Percentiles rank a stretch among this genome's conserved stretches.
phyloP scores from a whole-genome alignment of 805 yeast genomes.

The Sugiyamaella valdiviana region DNA sequence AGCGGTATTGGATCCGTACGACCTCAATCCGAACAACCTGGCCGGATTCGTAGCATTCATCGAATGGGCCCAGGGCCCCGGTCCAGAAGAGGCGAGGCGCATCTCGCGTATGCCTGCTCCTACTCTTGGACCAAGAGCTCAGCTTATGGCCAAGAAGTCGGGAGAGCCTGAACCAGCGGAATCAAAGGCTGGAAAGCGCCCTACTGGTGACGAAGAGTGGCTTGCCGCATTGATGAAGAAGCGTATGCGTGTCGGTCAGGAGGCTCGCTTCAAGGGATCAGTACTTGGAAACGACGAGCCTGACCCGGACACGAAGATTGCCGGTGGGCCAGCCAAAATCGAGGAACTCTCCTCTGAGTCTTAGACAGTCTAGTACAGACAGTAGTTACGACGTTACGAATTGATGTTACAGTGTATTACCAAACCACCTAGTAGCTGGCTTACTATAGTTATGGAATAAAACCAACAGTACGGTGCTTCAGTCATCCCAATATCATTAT shows the following conservation, averaged over 20 bases:
- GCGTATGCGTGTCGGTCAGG: conserved; percentile 32
- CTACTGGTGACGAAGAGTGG: conserved; percentile 29
- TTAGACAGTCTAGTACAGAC: neutral
- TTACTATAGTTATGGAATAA: too few relatives aligned
- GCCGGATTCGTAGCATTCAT: conserved; percentile 47
- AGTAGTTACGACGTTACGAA: neutral
- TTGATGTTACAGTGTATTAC: neutral
- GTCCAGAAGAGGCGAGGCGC: conserved; percentile 40
- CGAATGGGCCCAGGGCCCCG: conserved; percentile 49
- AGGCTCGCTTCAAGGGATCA: conserved; percentile 28
- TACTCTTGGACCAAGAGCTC: neutral
- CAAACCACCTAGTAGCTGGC: too few relatives aligned
- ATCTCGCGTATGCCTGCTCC: conserved; percentile 14
- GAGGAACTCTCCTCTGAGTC: conserved; percentile 12
- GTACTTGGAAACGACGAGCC: conserved; percentile 17
- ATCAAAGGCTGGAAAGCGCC: neutral
- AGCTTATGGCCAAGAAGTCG: neutral
- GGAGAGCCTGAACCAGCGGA: conserved; percentile 2
- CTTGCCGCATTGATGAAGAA: conserved; percentile 27
- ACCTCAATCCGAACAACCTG: conserved; percentile 40
- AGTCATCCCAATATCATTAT: neutral
- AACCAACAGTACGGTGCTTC: too few relatives aligned
- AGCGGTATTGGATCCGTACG: conserved; percentile 48
- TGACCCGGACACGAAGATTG: conserved; percentile 11
- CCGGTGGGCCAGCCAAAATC: conserved; percentile 21